These are phyloP conservation scores for Cladophialophora exuberans DNA, from an alignment of 2,329 filamentous ascomycete genomes.

Conservation along the genomic window DNA sequence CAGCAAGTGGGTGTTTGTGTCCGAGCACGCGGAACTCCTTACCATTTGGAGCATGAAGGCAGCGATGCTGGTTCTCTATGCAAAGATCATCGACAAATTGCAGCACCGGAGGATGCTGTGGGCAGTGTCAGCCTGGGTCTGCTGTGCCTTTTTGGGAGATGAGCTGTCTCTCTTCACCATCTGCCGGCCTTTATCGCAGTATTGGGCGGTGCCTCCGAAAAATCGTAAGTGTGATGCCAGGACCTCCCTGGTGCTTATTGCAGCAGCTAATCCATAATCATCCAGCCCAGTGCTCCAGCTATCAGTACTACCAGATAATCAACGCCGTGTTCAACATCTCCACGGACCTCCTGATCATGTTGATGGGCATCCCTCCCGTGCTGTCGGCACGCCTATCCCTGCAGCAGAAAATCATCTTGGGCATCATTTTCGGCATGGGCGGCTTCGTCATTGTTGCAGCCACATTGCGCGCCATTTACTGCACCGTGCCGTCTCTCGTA, in stretches of 20 bases:
- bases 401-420: conserved; percentile 48
- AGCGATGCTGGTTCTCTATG: conserved; percentile 4
- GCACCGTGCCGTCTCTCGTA: conserved; percentile 43
- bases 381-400: conserved; percentile 45
- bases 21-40: conserved; percentile 66
- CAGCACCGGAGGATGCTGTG: conserved; percentile 36
- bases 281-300: conserved; percentile 44
- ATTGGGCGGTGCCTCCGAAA: conserved; percentile 52
- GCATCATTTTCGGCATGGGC: conserved; percentile 49
- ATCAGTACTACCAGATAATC: conserved; percentile 50
- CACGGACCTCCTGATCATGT: conserved; percentile 48
- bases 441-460: conserved; percentile 54
- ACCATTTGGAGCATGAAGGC: conserved; percentile 56
- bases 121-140: conserved; percentile 48
- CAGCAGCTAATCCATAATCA: not conserved
- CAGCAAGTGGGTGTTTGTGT: conserved; percentile 65
- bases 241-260: not conserved
- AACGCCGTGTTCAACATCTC: conserved; percentile 53
- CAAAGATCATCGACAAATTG: conserved; percentile 17
- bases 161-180: conserved; percentile 56
- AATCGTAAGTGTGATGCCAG: conserved; percentile 32
- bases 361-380: conserved; percentile 48
- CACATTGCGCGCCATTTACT: conserved; percentile 54
- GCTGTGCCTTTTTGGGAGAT: conserved; percentile 50
- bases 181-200: conserved; percentile 53